These are phyloP conservation scores for Aspergillus steynii DNA, from an alignment of 495 filamentous ascomycete genomes.

Conservation along the genomic window DNA sequence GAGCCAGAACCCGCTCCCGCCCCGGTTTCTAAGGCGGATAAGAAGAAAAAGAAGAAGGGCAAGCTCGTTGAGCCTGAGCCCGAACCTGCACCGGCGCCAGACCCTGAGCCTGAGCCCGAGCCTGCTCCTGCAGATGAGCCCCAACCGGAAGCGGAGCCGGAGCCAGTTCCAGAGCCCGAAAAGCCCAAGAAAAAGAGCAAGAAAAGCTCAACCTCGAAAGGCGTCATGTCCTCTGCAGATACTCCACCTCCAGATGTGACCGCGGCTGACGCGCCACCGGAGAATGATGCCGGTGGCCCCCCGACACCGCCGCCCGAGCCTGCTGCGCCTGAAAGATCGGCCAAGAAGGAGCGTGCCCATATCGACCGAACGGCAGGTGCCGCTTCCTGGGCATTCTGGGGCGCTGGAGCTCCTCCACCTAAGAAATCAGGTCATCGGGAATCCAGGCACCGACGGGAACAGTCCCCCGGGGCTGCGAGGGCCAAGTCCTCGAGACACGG, in stretches of 20 bases:
- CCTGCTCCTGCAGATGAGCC: constrained; percentile 22
- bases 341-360: constrained; percentile 60
- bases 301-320: constrained; percentile 58
- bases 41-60: constrained; percentile 21
- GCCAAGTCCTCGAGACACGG: constrained; percentile 53
- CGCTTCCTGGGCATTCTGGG: constrained; percentile 62
- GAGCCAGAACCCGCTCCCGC: constrained; percentile 10
- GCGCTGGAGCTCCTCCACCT: constrained; percentile 45
- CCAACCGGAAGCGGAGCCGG: constrained; percentile 26
- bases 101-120: constrained; percentile 32
- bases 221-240: constrained; percentile 11
- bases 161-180: constrained; percentile 22
- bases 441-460: constrained; percentile 28
- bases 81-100: constrained; percentile 22
- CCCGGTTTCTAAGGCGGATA: constrained; percentile 8
- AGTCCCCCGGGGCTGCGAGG: constrained; percentile 34
- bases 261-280: constrained; percentile 14
- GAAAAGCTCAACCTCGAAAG: constrained; percentile 14
- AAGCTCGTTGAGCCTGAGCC: constrained; percentile 17
- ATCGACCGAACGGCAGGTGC: constrained; percentile 49
- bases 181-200: constrained; percentile 25
- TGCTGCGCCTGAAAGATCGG: constrained; percentile 42
- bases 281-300: constrained; percentile 34
- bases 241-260: constrained; percentile 21
- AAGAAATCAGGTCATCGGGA: constrained; percentile 50